phyloP scores from a whole-genome alignment of 257 asterid species.

The Fraxinus pennsylvanica region DNA sequence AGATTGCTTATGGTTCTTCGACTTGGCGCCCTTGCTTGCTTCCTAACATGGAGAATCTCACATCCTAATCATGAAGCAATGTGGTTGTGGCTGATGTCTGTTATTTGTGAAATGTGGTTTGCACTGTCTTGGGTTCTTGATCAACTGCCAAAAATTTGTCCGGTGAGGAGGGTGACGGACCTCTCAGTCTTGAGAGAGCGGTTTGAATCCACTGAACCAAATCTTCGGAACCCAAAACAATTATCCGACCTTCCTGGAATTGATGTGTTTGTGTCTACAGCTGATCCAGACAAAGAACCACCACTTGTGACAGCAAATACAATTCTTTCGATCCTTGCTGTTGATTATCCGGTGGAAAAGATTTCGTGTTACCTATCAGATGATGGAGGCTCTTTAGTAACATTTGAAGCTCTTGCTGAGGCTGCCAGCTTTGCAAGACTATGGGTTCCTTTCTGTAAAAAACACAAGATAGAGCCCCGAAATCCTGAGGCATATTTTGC shows the following conservation, averaged over 20 bases:
- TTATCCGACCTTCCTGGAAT: slow-evolving; percentile 86
- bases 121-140: slow-evolving; percentile 93
- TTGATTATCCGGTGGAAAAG: slow-evolving; percentile 83
- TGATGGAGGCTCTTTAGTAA: slow-evolving; percentile 85
- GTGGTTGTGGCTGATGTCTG: slow-evolving; percentile 94
- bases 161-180: slow-evolving; percentile 76
- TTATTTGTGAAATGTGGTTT: slow-evolving; percentile 88
- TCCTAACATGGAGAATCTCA: slow-evolving; percentile 75
- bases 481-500: slow-evolving; percentile 86
- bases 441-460: slow-evolving; percentile 87
- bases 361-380: slow-evolving; percentile 82
- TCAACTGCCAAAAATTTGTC: slow-evolving; percentile 87
- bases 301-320: slow-evolving; percentile 94
- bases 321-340: slow-evolving; percentile 79
- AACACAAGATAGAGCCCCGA: slow-evolving; percentile 80
- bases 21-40: slow-evolving; percentile 70
- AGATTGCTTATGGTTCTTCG: slow-evolving; percentile 80
- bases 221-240: slow-evolving; percentile 74
- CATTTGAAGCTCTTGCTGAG: slow-evolving; percentile 90
- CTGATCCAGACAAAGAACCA: slow-evolving; percentile 83
- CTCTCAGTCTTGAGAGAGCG: slow-evolving; percentile 70
- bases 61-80: slow-evolving; percentile 87
- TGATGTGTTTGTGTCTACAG: slow-evolving; percentile 85
- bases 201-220: slow-evolving; percentile 71
- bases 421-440: slow-evolving; percentile 81